phyloP scores from a whole-genome alignment of 2,329 filamentous ascomycete genomes.

The Penicillium sp. region DNA sequence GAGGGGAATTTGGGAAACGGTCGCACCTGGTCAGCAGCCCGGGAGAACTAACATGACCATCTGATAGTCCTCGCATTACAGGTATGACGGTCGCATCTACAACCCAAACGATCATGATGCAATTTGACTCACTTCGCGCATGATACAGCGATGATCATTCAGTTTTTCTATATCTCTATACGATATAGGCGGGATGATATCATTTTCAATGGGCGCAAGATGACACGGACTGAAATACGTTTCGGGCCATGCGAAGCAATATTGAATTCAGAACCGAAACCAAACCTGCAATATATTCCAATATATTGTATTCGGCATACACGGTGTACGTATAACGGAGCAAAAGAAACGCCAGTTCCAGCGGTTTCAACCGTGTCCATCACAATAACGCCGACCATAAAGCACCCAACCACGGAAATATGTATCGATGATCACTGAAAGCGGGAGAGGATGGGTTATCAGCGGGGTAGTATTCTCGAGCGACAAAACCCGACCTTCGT shows the following conservation, averaged over 20 bases:
- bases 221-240: slow-evolving; percentile 1
- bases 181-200: neutral
- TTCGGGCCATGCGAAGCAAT: neutral
- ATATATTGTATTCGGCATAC: neutral
- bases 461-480: neutral
- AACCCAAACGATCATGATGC: neutral
- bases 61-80: neutral
- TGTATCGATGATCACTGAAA: neutral
- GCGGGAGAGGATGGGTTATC: neutral
- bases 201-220: neutral
- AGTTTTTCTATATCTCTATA: neutral
- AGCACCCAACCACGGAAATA: neutral
- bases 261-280: neutral
- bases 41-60: neutral
- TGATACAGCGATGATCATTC: neutral
- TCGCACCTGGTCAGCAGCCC: neutral
- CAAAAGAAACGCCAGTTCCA: neutral
- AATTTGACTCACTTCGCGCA: neutral
- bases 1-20: neutral
- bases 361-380: neutral
- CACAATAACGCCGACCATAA: neutral
- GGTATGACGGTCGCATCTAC: neutral
- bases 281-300: neutral
- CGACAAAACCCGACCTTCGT: slow-evolving; percentile 2
- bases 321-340: neutral